These are phyloP conservation scores for Euryodendron excelsum DNA, from an alignment of 148 eudicot species.

Conservation along the genomic window DNA sequence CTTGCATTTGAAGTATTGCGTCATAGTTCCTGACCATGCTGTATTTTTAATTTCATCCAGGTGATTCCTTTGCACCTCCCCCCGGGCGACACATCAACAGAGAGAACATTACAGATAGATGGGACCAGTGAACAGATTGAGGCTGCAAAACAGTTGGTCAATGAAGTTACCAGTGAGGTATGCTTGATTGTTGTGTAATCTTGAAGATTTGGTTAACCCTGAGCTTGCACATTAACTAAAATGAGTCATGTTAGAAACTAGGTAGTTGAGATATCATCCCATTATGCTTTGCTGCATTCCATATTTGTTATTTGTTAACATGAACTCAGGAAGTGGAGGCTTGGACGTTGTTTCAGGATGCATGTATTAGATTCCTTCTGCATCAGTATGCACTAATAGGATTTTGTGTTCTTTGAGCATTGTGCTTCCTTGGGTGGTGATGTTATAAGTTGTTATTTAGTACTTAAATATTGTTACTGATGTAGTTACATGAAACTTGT, in stretches of 20 bases:
- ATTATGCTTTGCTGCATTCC: background rate
- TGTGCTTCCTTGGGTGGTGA: background rate
- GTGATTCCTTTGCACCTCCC: conserved; percentile 93
- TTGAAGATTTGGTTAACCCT: background rate
- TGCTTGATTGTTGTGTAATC: conserved; percentile 22
- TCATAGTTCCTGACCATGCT: conserved; percentile 1
- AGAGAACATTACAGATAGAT: conserved; percentile 92
- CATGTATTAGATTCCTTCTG: background rate
- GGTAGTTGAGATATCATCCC: background rate
- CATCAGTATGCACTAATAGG: background rate
- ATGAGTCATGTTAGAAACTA: background rate
- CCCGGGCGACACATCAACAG: conserved; percentile 79
- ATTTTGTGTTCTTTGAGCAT: background rate
- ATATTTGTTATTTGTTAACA: background rate
- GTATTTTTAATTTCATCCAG: conserved; percentile 28
- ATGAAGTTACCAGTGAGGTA: conserved; percentile 93
- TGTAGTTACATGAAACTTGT: background rate
- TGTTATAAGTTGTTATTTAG: background rate
- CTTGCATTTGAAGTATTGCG: background rate
- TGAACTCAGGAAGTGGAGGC: background rate
- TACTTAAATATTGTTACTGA: background rate
- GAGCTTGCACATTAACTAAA: conserved; percentile 1
- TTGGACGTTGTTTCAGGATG: background rate
- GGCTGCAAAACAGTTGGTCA: conserved; percentile 80
- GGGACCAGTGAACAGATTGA: conserved; percentile 91